Evolutionary conservation across 306 rosid species (phyloP).

Genomic region (Nissolia schottii): DNA sequence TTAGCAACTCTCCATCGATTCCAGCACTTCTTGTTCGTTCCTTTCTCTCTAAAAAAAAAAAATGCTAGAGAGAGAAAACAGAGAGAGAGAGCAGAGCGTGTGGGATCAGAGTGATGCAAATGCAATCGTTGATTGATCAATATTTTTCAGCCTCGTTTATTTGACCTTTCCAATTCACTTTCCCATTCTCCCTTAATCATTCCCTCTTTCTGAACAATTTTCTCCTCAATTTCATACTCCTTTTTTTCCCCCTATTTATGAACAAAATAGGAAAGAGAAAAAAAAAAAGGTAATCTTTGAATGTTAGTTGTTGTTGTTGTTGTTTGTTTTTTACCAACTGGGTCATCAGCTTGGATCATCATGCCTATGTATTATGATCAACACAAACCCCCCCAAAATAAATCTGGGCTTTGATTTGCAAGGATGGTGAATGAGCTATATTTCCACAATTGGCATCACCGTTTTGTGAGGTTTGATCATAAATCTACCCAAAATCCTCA

Average conservation of each 20-base stretch:
- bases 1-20: constrained; percentile 10
- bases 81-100: constrained; percentile 13
- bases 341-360: not conserved
- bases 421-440: not conserved
- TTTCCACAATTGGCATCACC: not conserved
- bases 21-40: not conserved
- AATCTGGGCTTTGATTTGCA: not conserved
- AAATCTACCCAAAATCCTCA: not conserved
- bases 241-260: not conserved
- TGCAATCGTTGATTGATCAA: not conserved
- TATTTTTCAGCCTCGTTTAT: not conserved
- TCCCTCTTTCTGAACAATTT: not conserved
- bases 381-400: not conserved
- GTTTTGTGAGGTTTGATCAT: not conserved
- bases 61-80: constrained; percentile 4
- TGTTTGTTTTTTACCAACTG: constrained; percentile 1
- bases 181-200: not conserved
- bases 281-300: not conserved
- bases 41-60: constrained; percentile 24
- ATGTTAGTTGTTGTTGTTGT: not conserved
- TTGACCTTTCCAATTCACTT: constrained; percentile 29
- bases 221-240: not conserved
- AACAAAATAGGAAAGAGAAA: not conserved
- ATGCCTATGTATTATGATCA: not conserved
- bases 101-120: constrained; percentile 12